These are phyloP conservation scores for Rhododendron molle DNA, from an alignment of 148 eudicot species.

Conservation along the genomic window DNA sequence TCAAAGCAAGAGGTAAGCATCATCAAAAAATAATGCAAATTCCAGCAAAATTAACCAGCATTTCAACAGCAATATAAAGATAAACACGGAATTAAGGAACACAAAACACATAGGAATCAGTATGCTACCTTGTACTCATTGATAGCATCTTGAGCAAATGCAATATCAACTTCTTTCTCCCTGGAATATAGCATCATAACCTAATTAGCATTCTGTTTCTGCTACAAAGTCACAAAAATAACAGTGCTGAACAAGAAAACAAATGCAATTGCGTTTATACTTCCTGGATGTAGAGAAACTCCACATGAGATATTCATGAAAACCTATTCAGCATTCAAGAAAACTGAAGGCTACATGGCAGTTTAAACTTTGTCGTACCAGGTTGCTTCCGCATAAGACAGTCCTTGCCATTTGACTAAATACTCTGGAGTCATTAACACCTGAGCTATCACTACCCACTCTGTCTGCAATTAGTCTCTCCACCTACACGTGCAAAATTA, in stretches of 20 bases:
- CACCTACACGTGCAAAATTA: slow-evolving; percentile 37
- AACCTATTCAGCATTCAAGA: neutral
- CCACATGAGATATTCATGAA: neutral
- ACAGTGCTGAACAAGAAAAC: neutral
- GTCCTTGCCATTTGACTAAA: slow-evolving; percentile 95
- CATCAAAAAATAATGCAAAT: neutral
- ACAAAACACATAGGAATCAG: neutral
- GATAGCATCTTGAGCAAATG: slow-evolving; percentile 82
- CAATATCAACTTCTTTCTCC: slow-evolving; percentile 87
- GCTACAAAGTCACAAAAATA: neutral
- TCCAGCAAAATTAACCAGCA: neutral
- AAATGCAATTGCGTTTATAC: neutral
- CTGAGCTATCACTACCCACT: slow-evolving; percentile 45
- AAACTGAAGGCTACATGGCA: neutral
- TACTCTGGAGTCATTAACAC: slow-evolving; percentile 68
- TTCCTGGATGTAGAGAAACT: neutral
- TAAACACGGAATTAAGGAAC: neutral
- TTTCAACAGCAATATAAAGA: neutral
- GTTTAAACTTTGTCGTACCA: slow-evolving; percentile 42
- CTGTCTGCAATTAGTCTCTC: slow-evolving; percentile 92
- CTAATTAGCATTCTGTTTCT: neutral
- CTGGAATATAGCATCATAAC: slow-evolving; percentile 32
- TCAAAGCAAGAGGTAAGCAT: neutral
- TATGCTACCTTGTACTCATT: slow-evolving; percentile 71
- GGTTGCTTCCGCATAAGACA: slow-evolving; percentile 99